Conservation (phyloP, 441 rosid species). For the Sinapis alba region DNA sequence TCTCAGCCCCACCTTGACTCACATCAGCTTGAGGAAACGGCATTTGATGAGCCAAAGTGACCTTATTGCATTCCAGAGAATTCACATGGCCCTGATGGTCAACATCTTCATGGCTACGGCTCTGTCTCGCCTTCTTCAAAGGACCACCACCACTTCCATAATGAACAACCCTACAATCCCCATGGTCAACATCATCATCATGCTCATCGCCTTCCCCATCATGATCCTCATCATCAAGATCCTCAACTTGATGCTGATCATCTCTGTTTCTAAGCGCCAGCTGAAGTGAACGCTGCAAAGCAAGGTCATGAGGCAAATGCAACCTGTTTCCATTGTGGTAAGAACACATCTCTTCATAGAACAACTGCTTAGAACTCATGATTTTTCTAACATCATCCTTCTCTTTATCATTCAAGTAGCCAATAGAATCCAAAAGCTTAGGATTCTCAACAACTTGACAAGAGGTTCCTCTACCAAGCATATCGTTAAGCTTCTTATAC, state of each 20-base stretch:
- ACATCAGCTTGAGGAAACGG: conserved; percentile 49
- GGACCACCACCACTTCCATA: conserved; percentile 46
- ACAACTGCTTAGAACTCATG: conserved; percentile 87
- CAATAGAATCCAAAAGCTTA: conserved; percentile 69
- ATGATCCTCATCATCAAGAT: conserved; percentile 76
- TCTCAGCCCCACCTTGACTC: conserved; percentile 51
- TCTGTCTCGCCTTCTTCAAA: conserved; percentile 63
- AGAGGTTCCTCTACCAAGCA: conserved; percentile 89
- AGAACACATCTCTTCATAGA: conserved; percentile 98
- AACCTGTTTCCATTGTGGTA: conserved; percentile 84
- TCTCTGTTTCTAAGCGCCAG: conserved; percentile 78
- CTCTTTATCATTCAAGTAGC: conserved; percentile 71
- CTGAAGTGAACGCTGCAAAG: conserved; percentile 77
- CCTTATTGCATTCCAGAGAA: conserved; percentile 52
- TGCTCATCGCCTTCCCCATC: conserved; percentile 75
- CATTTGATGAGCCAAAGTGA: conserved; percentile 42
- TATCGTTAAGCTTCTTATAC: conserved; percentile 90
- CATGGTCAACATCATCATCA: conserved; percentile 61
- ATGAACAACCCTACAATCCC: conserved; percentile 47
- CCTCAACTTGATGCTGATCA: conserved; percentile 63
- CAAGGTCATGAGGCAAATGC: conserved; percentile 89
- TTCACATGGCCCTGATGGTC: conserved; percentile 46
- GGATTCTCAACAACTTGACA: conserved; percentile 95
- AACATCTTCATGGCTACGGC: conserved; percentile 55
- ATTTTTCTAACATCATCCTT: conserved; percentile 89